Evolutionary conservation across 768 basidiomycete genomes (phyloP), one percentile per base, ranked within the genome.

Genomic region (Boletus rufocinnamomeus): DNA sequence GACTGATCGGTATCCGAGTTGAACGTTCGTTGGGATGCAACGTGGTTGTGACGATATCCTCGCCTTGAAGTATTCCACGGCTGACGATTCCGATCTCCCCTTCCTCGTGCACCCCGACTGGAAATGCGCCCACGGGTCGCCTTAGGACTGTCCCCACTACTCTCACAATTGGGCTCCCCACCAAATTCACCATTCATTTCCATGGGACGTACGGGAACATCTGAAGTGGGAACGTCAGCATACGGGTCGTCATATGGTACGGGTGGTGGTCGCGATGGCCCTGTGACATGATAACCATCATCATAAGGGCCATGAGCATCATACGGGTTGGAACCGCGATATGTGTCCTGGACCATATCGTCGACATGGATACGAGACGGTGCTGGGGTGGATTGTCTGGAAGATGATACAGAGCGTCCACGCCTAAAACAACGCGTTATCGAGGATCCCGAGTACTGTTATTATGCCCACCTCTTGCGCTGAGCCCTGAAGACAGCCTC

Each of bases 241-340:
- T 91, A 91, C 11, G 90, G 90, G 63, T 93, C 90, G 57, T 92
- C 88, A 65, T 92, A 93, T 28, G 90, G 87, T 38, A 83, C 75
- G 6, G 90, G 91, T 17, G 80, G 66, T 25, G 89, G 87, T 52
- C 89, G 82, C 16, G 83, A 82, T 10, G 84, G 80, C 19, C 81
- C 80, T 40, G 78, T 76, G 27, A 75, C 69, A 44, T 66, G 71
- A 55, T 81, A 84, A 63, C 87, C 83, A 57, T 86, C 77, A 68
- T 91, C 89, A 66, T 91, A 91, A 1, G 83, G 83, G 30, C 85
- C 82, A 65, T 84, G 75, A 44, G 83, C 84, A 63, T 84, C 87
- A 64, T 86, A 91, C 1, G 88, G 84, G 69, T 83, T 86, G 47
- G 79, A 72, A 50, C 81, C 80, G 56, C 80, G 75, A 57, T 81